Conservation (phyloP, 2,329 filamentous ascomycete genomes). For the Orbilia blumenaviensis region DNA sequence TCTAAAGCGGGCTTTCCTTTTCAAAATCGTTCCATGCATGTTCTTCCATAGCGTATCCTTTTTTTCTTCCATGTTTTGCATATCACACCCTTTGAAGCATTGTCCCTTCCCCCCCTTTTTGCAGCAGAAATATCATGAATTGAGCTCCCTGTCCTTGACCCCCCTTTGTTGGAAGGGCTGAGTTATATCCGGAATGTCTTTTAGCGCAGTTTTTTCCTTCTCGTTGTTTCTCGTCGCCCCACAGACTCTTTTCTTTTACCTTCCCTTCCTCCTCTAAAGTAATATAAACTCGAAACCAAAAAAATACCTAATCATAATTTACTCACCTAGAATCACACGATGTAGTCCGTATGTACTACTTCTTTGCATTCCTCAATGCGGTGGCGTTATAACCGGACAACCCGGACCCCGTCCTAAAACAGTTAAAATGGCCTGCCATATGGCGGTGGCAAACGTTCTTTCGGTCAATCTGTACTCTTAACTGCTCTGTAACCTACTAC, state of each 20-base stretch:
- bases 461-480: too few relatives aligned
- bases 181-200: conserved; percentile 28
- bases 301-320: conserved; percentile 7
- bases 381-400: conserved; percentile 35
- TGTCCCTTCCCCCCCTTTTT: conserved; percentile 22
- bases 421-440: conserved; percentile 34
- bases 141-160: conserved; percentile 30
- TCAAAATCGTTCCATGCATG: conserved; percentile 8
- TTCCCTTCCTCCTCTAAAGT: neutral
- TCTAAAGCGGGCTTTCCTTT: conserved; percentile 9
- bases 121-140: conserved; percentile 29
- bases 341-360: neutral
- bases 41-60: conserved; percentile 32
- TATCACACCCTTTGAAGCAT: conserved; percentile 11
- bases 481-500: too few relatives aligned
- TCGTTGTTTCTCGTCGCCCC: too few relatives aligned
- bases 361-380: neutral
- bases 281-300: conserved; percentile 6
- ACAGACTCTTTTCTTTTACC: neutral
- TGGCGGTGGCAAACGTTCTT: conserved; percentile 48
- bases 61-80: conserved; percentile 13
- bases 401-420: conserved; percentile 16
- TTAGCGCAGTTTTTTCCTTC: conserved; percentile 21
- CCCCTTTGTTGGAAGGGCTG: conserved; percentile 43
- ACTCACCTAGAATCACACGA: conserved; percentile 1